These are phyloP conservation scores for Puccinia brachypodii DNA, from an alignment of 1,284 basidiomycete genomes.

Conservation along the genomic window DNA sequence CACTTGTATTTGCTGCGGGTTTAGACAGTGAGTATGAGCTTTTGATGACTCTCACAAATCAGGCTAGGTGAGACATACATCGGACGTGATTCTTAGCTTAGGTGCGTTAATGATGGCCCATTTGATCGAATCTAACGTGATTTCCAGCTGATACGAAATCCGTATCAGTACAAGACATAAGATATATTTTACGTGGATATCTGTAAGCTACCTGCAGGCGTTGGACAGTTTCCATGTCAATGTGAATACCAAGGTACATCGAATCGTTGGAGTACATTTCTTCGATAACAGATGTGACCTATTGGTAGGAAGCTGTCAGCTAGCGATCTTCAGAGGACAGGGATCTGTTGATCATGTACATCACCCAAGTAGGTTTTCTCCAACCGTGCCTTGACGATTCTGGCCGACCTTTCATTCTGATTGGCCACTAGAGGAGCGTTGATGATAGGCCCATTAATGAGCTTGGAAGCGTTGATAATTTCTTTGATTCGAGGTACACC, in stretches of 20 bases:
- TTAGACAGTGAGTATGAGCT: slow-evolving; percentile 64
- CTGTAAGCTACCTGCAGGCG: slow-evolving; percentile 68
- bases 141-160: slow-evolving; percentile 64
- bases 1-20: slow-evolving; percentile 48
- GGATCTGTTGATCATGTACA: slow-evolving; percentile 48
- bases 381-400: slow-evolving; percentile 94
- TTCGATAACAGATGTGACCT: slow-evolving; percentile 82
- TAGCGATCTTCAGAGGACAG: not conserved
- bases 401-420: slow-evolving; percentile 71
- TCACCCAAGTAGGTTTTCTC: slow-evolving; percentile 95
- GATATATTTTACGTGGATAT: not conserved
- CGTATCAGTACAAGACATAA: not conserved
- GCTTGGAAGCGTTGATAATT: slow-evolving; percentile 97
- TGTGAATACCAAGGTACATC: slow-evolving; percentile 88
- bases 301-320: not conserved
- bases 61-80: slow-evolving; percentile 54
- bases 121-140: slow-evolving; percentile 89
- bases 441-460: slow-evolving; percentile 97
- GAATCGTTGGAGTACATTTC: slow-evolving; percentile 93
- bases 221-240: slow-evolving; percentile 84
- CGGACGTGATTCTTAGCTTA: slow-evolving; percentile 89
- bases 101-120: slow-evolving; percentile 82
- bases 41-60: slow-evolving; percentile 60
- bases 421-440: slow-evolving; percentile 84
- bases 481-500: slow-evolving; percentile 99